Evolutionary conservation across 2,329 filamentous ascomycete genomes (phyloP), one percentile per base, ranked within the genome.

Genomic region (Colletotrichum zoysiae): DNA sequence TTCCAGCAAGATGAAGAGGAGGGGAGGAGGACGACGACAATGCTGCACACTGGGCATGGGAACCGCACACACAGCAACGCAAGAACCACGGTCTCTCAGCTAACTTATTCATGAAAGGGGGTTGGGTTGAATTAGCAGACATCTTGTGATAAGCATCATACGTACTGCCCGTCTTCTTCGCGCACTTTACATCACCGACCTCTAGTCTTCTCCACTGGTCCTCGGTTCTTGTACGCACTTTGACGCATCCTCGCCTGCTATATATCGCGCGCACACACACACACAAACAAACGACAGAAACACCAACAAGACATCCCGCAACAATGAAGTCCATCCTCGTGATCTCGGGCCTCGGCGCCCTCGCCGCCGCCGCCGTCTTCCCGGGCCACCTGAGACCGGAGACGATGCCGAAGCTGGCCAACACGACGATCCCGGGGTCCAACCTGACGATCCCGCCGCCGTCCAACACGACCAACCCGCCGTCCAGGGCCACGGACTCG

Each of bases 321-420:
- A 63, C 62, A 30, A 70, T 70, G 67, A 60, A 48, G 40, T 58
- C 64, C 65, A 50, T 74, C 38, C 33, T 67, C 55, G 44, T 71
- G 53, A 30, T 78, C 12, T 23, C 78, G 30, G 67, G 78, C 42
- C 71, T 81, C 30, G 74, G 74, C 5, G 73, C 69, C 5, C 73
- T 81, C 30, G 75, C 75, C 5, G 71, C 70, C 8, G 63, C 78
- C 30, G 78, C 76, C n/a, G 8, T n/a, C 44, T 46, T 46, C 20
- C 44, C 44, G 6, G 44, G 44, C 44, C 20, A 46, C 18, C 44
- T 46, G 20, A 9, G 3, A 8, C 42, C 42, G 18, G 18, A 12
- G 7, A n/a, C 11, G 2, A 14, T 11, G 18, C 44, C 20, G 40
- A 16, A 42, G 20, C 20, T 42, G 5, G 14, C 8, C 44, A 11